Percentiles rank a stretch among this genome's conserved stretches.
Evolutionary conservation across 2,329 filamentous ascomycete genomes (phyloP).

Genomic region (Pseudogymnoascus sp.): DNA sequence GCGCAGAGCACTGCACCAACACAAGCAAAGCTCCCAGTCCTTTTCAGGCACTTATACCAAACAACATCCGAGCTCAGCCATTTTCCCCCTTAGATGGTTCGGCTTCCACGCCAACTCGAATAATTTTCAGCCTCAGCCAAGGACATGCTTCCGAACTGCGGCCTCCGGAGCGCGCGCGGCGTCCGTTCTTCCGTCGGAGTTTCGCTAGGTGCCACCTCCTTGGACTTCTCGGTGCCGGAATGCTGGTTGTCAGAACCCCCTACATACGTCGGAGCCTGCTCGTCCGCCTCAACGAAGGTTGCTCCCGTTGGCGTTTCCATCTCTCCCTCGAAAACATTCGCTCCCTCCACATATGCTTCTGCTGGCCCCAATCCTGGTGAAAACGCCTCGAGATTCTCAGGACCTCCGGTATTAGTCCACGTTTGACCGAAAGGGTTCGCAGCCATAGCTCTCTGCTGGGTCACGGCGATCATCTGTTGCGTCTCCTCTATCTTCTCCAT

Average conservation of each 20-base stretch:
- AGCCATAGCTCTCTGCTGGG: not conserved
- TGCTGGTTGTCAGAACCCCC: not conserved
- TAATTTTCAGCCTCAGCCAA: not conserved
- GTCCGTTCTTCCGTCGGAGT: not conserved
- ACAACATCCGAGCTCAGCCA: not conserved
- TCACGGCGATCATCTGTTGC: not conserved
- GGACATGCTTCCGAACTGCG: not conserved
- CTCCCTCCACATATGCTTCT: not conserved
- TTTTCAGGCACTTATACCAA: not conserved
- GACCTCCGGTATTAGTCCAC: not conserved
- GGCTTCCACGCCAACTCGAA: not conserved
- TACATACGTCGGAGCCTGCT: not conserved
- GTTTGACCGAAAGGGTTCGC: not conserved
- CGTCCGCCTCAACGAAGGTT: not conserved
- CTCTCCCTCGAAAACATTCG: not conserved
- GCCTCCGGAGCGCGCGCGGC: not conserved
- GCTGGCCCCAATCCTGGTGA: not conserved
- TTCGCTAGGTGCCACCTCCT: not conserved
- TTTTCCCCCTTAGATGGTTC: not conserved
- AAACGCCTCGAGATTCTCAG: not conserved
- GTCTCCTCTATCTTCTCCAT: not conserved
- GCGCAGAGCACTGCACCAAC: not conserved
- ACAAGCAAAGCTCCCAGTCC: not conserved
- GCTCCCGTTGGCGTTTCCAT: not conserved
- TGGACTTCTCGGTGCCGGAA: not conserved